Evolutionary conservation across 345 rosid species (phyloP).

Genomic region (Rhodomyrtus tomentosa): DNA sequence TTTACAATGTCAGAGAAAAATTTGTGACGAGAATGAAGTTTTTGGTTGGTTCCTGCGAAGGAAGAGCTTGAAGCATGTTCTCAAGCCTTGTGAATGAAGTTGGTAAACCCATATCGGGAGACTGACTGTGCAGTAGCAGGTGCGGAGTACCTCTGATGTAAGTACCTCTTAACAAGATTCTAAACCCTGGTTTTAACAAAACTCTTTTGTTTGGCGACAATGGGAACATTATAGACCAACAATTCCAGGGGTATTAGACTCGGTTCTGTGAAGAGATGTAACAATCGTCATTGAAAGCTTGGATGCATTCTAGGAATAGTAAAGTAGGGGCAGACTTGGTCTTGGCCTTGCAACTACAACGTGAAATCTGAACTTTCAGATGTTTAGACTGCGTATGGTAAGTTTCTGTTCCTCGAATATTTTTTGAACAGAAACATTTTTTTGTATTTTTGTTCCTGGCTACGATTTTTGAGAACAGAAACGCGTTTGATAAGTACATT

Average conservation of each 20-base stretch:
- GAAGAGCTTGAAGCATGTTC: background rate
- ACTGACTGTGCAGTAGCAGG: background rate
- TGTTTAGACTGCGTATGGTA: no score
- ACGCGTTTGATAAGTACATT: no score
- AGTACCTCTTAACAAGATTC: background rate
- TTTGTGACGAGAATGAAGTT: background rate
- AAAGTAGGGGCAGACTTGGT: background rate
- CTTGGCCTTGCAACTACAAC: background rate
- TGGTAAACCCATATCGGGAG: background rate
- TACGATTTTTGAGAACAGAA: no score
- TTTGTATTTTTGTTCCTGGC: no score
- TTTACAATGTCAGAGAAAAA: background rate
- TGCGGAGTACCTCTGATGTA: background rate
- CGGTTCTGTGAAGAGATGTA: background rate
- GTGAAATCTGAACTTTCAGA: background rate
- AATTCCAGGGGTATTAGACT: background rate
- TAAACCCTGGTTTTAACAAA: background rate
- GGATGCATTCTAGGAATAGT: background rate
- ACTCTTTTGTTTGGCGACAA: background rate
- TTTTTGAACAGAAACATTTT: no score
- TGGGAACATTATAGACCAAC: background rate
- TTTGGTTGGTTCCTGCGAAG: background rate
- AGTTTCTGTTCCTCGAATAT: no score
- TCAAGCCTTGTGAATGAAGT: background rate
- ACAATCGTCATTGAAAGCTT: background rate